A percentile compares a stretch with the other conserved stretches of the same genome.
Conservation (phyloP, 139 green algal species). For the Ettlia oleoabundans region DNA sequence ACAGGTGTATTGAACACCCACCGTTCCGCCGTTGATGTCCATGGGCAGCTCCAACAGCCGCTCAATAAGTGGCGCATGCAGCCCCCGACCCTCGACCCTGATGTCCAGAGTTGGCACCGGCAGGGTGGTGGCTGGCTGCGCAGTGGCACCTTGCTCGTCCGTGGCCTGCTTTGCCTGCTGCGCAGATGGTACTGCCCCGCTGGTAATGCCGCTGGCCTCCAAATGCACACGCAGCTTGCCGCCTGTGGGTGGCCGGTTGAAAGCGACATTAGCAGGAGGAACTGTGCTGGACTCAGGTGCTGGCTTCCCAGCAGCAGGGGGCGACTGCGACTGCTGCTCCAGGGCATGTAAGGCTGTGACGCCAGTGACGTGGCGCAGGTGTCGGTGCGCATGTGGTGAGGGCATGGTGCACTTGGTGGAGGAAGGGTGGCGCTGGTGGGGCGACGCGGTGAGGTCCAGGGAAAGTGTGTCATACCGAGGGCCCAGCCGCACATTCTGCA, state of each 20-base stretch:
- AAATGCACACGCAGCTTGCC: conserved; percentile 59
- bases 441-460: conserved; percentile 61
- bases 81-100: conserved; percentile 49
- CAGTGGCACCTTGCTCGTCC: background rate
- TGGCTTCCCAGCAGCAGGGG: conserved; percentile 21
- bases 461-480: conserved; percentile 64
- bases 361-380: conserved; percentile 77
- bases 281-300: background rate
- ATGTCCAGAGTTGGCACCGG: conserved; percentile 35
- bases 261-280: background rate
- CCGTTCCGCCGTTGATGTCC: conserved; percentile 80
- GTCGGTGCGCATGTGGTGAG: conserved; percentile 56
- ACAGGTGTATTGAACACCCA: conserved; percentile 36
- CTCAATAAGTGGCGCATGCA: conserved; percentile 87
- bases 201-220: conserved; percentile 47
- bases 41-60: conserved; percentile 90
- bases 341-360: background rate
- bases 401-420: conserved; percentile 78
- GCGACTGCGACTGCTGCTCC: conserved; percentile 1
- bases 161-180: background rate
- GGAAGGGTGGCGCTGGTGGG: conserved; percentile 56
- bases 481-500: conserved; percentile 50
- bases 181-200: background rate
- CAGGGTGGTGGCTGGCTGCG: background rate
- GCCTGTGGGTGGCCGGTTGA: background rate